These are phyloP conservation scores for Sugiyamaella qingdaonensis DNA, from an alignment of 805 yeast species.

Conservation along the genomic window DNA sequence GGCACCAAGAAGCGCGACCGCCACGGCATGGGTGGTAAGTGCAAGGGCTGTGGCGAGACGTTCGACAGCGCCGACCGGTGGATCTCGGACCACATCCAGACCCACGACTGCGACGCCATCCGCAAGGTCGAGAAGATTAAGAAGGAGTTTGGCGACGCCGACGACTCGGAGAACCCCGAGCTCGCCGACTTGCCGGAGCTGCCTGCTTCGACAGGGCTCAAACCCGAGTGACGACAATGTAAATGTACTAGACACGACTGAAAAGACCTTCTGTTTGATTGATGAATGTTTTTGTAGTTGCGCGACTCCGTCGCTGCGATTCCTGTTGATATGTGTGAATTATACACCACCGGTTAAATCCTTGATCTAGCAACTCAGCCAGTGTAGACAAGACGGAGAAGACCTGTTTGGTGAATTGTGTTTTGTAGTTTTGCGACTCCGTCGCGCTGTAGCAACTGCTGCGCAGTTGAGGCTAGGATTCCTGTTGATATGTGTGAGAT, in stretches of 20 bases:
- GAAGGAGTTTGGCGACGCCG: neutral
- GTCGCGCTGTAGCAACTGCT: no score
- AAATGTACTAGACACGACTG: neutral
- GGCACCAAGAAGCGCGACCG: slow-evolving; percentile 82
- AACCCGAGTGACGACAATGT: neutral
- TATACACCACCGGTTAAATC: no score
- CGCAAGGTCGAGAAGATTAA: slow-evolving; percentile 12
- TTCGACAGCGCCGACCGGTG: slow-evolving; percentile 75
- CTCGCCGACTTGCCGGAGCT: neutral
- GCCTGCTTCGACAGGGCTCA: neutral
- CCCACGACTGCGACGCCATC: slow-evolving; percentile 26
- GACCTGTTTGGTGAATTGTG: no score
- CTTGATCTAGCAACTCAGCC: no score
- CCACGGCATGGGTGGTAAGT: slow-evolving; percentile 60
- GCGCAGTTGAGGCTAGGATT: no score
- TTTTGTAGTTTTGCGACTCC: no score
- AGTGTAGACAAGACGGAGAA: no score
- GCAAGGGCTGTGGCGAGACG: slow-evolving; percentile 67
- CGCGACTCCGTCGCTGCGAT: no score
- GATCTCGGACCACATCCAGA: slow-evolving; percentile 69
- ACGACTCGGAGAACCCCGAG: no score
- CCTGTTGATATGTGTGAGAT: no score
- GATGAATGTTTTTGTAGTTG: no score
- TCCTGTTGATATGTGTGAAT: no score
- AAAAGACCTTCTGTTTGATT: neutral